A percentile compares a stretch with the other conserved stretches of the same genome.
These are phyloP conservation scores for Pyropia yezoensis DNA, from an alignment of 23 red algal genomes.

Conservation along the genomic window DNA sequence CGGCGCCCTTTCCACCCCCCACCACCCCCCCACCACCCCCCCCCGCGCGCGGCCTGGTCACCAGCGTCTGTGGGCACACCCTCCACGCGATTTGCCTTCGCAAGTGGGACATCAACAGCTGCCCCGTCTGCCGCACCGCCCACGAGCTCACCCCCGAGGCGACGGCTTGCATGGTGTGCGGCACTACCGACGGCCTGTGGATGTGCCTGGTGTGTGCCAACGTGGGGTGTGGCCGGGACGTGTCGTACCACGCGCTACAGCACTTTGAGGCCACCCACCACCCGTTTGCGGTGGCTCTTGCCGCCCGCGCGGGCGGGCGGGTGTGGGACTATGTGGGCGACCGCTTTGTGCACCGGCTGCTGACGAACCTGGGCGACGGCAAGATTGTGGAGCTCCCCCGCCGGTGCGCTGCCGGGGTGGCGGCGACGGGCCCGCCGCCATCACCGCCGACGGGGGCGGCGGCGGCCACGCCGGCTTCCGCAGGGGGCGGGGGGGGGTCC, in stretches of 20 bases:
- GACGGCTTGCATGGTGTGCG: conserved; percentile 62
- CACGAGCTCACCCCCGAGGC: conserved; percentile 72
- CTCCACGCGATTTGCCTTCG: conserved; percentile 51
- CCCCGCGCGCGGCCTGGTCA: conserved; percentile 21
- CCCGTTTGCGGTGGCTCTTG: conserved; percentile 56
- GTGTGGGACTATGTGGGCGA: conserved; percentile 90
- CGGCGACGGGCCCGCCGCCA: background rate
- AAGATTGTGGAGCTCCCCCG: conserved; percentile 55
- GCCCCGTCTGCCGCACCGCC: conserved; percentile 57
- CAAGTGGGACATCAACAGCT: conserved; percentile 54
- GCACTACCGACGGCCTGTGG: conserved; percentile 59
- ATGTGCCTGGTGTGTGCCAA: conserved; percentile 85
- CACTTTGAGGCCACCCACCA: conserved; percentile 76
- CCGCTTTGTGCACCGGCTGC: conserved; percentile 75
- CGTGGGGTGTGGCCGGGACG: conserved; percentile 79
- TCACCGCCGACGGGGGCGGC: too few species aligned
- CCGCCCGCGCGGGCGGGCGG: conserved; percentile 24
- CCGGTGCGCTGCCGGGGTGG: conserved; percentile 8
- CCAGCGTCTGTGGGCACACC: conserved; percentile 61
- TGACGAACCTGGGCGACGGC: conserved; percentile 53
- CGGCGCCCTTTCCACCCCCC: too few species aligned
- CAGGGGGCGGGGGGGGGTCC: conserved; percentile 16
- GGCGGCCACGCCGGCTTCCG: background rate
- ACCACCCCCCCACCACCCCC: background rate
- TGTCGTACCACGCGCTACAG: conserved; percentile 67